Base-by-base conservation (phyloP, 108 stramenopile species). In the Parietichytrium sp. region DNA sequence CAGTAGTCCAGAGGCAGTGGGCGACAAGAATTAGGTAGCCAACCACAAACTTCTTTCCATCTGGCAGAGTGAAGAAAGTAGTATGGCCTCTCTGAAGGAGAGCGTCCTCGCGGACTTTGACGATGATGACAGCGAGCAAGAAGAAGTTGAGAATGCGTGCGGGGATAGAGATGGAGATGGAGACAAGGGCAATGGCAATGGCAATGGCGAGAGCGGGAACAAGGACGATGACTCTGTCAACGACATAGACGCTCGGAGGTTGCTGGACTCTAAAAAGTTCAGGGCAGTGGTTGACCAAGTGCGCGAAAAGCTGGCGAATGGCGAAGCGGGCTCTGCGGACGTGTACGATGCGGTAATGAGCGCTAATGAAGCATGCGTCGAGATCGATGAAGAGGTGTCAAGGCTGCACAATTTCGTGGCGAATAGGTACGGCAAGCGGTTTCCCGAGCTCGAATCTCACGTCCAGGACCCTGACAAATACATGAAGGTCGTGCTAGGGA, bases 361-460 rank as follows among this genome's bases (percentile, higher is more conserved):
- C n/a, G n/a, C n/a, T n/a, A n/a, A n/a, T n/a, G n/a, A n/a, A n/a
- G n/a, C n/a, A n/a, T n/a, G n/a, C n/a, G n/a, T n/a, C 42, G 85
- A 85, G 38, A 87, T 91, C 51, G 88, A 90, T 48, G 87, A 84
- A 20, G 90, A 91, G 61, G 72, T 88, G 48, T 31, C 61, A 27
- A 45, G 83, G 49, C 80, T 89, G 30, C 87, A 89, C 55, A 61
- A 81, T n/a, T 85, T 88, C 47, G 84, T 91, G 42, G 85, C 79
- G 23, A 88, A 90, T 26, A 13, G 51, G 4, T 91, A 91, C 81
- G 33, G 52, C 25, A 30, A 81, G 18, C 86, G 87, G 48, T 91
- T 91, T 29, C 96, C 98, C 3, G 96, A 97, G 88, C 86, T 98
- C 51, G 95, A 96, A 84, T 93, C 95, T 48, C 79, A 97, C 4